phyloP scores from a whole-genome alignment of 768 basidiomycete species.

The Cystofilobasidium bisporidii region DNA sequence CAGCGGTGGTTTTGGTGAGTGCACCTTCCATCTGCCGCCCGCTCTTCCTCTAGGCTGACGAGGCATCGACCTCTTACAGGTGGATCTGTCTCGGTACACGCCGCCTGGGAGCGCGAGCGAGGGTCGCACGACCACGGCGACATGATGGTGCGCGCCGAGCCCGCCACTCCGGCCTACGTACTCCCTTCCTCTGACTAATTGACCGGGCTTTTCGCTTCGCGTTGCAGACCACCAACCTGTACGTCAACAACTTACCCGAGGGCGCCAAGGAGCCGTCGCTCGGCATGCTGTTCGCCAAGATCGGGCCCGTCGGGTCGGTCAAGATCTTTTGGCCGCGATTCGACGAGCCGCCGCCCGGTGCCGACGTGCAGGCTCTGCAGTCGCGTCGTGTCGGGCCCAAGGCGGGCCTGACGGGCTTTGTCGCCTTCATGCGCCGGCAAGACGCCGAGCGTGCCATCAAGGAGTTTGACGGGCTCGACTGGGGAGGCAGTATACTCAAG shows the following conservation, averaged over 20 bases:
- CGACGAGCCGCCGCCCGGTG: conserved; percentile 56
- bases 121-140: conserved; percentile 84
- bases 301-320: conserved; percentile 87
- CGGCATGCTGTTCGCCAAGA: conserved; percentile 81
- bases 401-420: conserved; percentile 83
- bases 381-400: conserved; percentile 53
- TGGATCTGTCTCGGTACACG: conserved; percentile 20
- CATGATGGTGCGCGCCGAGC: conserved; percentile 51
- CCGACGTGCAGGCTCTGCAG: conserved; percentile 65
- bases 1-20: conserved; percentile 30
- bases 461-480: conserved; percentile 85
- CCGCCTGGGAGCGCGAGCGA: conserved; percentile 81
- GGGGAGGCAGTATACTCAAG: conserved; percentile 78
- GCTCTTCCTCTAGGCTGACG: conserved; percentile 28
- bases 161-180: neutral
- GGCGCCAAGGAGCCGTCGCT: conserved; percentile 76
- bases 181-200: neutral
- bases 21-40: neutral
- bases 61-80: neutral
- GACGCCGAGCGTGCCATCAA: conserved; percentile 83
- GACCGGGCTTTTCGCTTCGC: neutral
- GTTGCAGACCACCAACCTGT: conserved; percentile 73
- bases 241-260: conserved; percentile 83
- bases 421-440: conserved; percentile 86
- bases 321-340: conserved; percentile 98